Percentiles rank a stretch among this genome's conserved stretches.
These are phyloP conservation scores for Pythium sukuiense DNA, from an alignment of 352 stramenopile species.

Conservation along the genomic window DNA sequence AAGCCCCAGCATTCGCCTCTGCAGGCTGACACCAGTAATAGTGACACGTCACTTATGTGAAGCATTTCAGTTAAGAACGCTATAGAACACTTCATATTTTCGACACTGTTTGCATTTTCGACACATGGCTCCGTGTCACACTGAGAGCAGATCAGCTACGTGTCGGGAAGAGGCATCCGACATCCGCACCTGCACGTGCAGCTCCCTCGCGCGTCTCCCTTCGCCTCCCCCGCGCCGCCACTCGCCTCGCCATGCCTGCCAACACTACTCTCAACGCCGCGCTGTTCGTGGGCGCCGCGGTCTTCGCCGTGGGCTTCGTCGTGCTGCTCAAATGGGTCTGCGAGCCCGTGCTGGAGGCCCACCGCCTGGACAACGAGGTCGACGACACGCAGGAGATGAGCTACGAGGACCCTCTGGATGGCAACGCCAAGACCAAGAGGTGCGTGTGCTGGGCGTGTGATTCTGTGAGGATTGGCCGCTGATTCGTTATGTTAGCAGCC, in stretches of 20 bases:
- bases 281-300: constrained; percentile 27
- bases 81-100: not conserved
- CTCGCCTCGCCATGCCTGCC: constrained; percentile 7
- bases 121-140: constrained; percentile 1
- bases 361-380: constrained; percentile 42
- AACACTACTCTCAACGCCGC: constrained; percentile 14
- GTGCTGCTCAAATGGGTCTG: constrained; percentile 61
- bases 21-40: constrained; percentile 7
- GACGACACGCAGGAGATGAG: constrained; percentile 57
- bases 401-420: constrained; percentile 54
- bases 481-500: constrained; percentile 23
- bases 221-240: not conserved
- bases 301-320: constrained; percentile 26
- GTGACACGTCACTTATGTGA: constrained; percentile 26
- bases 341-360: constrained; percentile 54
- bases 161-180: constrained; percentile 16
- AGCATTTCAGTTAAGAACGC: constrained; percentile 17
- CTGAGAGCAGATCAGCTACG: constrained; percentile 20
- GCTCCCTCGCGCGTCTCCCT: not conserved
- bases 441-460: constrained; percentile 22
- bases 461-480: not conserved
- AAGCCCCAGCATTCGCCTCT: constrained; percentile 20
- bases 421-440: constrained; percentile 32
- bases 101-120: not conserved
- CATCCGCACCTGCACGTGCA: not conserved